A percentile compares a stretch with the other conserved stretches of the same genome.
These are phyloP conservation scores for Thraustochytrium sp. DNA, from an alignment of 352 stramenopile genomes.

Conservation along the genomic window DNA sequence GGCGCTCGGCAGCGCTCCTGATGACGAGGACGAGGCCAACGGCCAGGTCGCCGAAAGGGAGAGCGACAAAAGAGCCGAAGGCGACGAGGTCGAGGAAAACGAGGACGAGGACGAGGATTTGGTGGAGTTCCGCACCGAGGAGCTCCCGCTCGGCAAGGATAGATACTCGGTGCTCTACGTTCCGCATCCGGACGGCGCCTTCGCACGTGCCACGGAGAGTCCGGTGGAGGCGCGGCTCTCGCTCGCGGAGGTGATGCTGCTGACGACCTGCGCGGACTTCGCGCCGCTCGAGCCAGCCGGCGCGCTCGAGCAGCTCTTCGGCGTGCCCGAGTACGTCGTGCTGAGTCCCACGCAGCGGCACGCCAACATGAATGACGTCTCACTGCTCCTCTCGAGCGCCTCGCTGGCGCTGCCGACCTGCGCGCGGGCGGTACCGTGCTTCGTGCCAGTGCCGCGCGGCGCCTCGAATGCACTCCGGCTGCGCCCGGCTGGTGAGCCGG, in stretches of 20 bases:
- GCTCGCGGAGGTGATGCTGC: background rate
- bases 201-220: background rate
- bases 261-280: background rate
- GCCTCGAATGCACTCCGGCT: background rate
- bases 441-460: background rate
- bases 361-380: conserved; percentile 31
- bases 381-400: conserved; percentile 20
- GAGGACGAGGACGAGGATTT: background rate
- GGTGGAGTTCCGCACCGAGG: background rate
- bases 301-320: conserved; percentile 1
- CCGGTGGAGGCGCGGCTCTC: background rate
- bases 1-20: no score
- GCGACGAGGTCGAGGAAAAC: background rate
- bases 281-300: background rate
- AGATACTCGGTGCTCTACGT: background rate
- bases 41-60: background rate
- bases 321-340: background rate
- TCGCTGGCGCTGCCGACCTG: background rate
- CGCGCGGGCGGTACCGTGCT: background rate
- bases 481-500: background rate
- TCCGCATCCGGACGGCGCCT: background rate
- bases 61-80: background rate
- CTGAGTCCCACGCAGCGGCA: background rate
- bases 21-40: background rate
- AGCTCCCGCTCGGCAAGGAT: background rate